Evolutionary conservation across 768 basidiomycete genomes (phyloP).

Genomic region (Mycena filopes): DNA sequence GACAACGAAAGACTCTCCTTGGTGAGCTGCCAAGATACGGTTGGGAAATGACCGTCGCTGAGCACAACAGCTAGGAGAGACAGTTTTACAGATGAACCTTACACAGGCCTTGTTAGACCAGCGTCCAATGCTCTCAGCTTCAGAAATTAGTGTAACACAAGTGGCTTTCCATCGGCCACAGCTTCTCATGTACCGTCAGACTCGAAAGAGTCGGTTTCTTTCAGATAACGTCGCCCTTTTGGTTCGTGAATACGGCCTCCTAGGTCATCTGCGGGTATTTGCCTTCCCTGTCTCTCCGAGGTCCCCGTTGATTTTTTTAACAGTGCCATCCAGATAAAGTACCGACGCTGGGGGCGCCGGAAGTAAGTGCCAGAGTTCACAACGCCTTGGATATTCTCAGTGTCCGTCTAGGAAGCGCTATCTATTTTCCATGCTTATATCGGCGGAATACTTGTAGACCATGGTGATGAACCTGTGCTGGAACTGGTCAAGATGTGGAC

Average conservation of each 20-base stretch:
- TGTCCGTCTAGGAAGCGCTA: slow-evolving; percentile 58
- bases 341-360: not conserved
- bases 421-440: slow-evolving; percentile 74
- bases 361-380: not conserved
- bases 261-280: slow-evolving; percentile 1
- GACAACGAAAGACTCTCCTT: slow-evolving; percentile 66
- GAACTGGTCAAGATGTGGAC: slow-evolving; percentile 53
- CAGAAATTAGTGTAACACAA: not conserved
- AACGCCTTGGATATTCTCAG: slow-evolving; percentile 9
- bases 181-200: not conserved
- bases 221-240: not conserved
- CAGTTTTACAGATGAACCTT: not conserved
- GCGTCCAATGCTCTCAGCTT: slow-evolving; percentile 1
- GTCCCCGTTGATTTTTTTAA: not conserved
- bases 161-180: too few species aligned
- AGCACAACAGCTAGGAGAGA: slow-evolving; percentile 10
- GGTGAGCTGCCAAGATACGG: slow-evolving; percentile 15
- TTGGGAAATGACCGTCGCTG: too few species aligned
- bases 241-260: slow-evolving; percentile 5
- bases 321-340: slow-evolving; percentile 8
- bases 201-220: not conserved
- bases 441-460: slow-evolving; percentile 68
- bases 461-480: slow-evolving; percentile 61
- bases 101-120: not conserved
- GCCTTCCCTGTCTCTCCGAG: not conserved